A percentile compares a stretch with the other conserved stretches of the same genome.
Evolutionary conservation across 2,329 filamentous ascomycete genomes (phyloP).

Genomic region (Ophiocordyceps robertsii): DNA sequence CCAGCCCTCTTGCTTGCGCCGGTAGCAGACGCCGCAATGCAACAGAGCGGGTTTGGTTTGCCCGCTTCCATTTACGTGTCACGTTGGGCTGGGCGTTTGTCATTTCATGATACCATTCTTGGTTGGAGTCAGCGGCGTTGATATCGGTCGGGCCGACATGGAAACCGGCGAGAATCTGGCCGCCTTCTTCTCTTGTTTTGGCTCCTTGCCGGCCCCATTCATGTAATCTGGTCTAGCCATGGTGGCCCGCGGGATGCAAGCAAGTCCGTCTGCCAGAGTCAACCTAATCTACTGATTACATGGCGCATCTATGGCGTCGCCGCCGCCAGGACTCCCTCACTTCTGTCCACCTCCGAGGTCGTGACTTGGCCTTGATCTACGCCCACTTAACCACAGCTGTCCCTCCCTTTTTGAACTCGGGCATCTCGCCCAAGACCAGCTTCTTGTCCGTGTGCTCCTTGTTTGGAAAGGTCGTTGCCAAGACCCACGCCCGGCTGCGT

Average conservation of each 20-base stretch:
- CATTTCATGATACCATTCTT: conserved; percentile 3
- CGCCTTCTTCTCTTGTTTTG: too few relatives aligned
- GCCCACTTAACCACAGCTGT: conserved; percentile 51
- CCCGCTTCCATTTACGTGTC: neutral
- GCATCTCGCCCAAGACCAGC: conserved; percentile 42
- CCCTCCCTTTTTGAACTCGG: conserved; percentile 53
- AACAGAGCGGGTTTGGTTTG: too few relatives aligned
- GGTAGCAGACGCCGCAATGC: conserved; percentile 7
- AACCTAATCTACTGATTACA: neutral
- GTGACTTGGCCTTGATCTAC: conserved; percentile 7
- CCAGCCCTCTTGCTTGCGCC: conserved; percentile 6
- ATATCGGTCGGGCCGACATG: neutral
- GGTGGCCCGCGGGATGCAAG: too few relatives aligned
- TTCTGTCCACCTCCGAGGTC: neutral
- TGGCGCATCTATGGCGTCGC: neutral
- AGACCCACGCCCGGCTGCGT: conserved; percentile 49
- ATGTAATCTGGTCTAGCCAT: too few relatives aligned
- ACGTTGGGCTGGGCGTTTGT: conserved; percentile 1
- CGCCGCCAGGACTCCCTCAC: neutral
- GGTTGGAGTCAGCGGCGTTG: neutral
- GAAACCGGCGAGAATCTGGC: neutral
- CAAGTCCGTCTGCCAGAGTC: neutral
- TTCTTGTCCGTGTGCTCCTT: conserved; percentile 63
- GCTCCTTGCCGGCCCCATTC: too few relatives aligned
- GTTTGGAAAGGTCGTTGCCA: conserved; percentile 73